Percentiles rank a stretch among this genome's conserved stretches.
Evolutionary conservation across 2,329 filamentous ascomycete genomes (phyloP).

Genomic region (Parastagonospora avenae): DNA sequence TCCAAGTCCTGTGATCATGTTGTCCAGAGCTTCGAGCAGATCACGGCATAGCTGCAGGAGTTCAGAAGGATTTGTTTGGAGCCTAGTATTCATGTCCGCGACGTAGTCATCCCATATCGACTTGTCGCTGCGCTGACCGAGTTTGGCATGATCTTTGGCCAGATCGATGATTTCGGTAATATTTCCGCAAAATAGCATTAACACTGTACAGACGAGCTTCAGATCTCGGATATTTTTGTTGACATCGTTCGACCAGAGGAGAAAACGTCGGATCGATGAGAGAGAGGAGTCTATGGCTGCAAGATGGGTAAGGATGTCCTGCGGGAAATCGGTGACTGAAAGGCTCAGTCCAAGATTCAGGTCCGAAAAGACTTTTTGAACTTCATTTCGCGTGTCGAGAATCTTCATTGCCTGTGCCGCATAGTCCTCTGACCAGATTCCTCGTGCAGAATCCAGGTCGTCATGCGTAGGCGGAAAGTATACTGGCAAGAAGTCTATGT

Average conservation of each 20-base stretch:
- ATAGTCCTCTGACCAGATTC: constrained; percentile 10
- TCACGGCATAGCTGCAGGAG: constrained; percentile 28
- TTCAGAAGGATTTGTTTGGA: constrained; percentile 19
- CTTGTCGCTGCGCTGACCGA: constrained; percentile 4
- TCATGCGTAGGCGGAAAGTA: constrained; percentile 42
- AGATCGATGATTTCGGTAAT: constrained; percentile 28
- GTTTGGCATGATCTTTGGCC: constrained; percentile 17
- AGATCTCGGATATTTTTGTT: constrained; percentile 18
- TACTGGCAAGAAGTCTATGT: constrained; percentile 34
- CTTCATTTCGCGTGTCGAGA: constrained; percentile 21
- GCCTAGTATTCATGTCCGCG: constrained; percentile 18
- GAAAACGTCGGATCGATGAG: constrained; percentile 15
- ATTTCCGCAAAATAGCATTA: constrained; percentile 26
- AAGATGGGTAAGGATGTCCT: constrained; percentile 19
- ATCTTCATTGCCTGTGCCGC: constrained; percentile 19
- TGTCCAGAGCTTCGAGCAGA: constrained; percentile 27
- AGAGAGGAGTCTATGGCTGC: constrained; percentile 19
- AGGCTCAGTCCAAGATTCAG: constrained; percentile 18
- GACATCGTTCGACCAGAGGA: constrained; percentile 14
- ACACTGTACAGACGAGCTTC: constrained; percentile 29
- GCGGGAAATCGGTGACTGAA: constrained; percentile 20
- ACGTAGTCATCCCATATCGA: constrained; percentile 35
- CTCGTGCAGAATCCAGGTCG: constrained; percentile 29
- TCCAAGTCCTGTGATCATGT: constrained; percentile 13
- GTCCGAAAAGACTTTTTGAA: constrained; percentile 18